Conservation (phyloP, 2,329 filamentous ascomycete genomes). For the Diaporthe sp. region DNA sequence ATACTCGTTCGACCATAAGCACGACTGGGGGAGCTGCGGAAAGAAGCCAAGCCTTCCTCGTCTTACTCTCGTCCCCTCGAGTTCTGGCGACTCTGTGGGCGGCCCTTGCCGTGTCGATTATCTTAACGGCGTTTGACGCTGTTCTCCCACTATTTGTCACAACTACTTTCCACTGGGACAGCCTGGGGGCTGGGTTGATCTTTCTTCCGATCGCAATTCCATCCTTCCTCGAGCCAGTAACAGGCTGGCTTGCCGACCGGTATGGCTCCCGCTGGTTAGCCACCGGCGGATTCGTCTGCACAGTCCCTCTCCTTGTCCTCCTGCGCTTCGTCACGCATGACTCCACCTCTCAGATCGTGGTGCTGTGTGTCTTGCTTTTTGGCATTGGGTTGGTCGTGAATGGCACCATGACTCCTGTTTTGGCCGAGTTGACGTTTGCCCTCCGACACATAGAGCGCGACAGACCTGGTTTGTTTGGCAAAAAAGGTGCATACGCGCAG, state of each 20-base stretch:
- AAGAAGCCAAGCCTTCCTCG: constrained; percentile 12
- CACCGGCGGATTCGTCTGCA: constrained; percentile 7
- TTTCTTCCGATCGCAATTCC: constrained; percentile 6
- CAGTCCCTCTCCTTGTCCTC: constrained; percentile 9
- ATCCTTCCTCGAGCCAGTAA: constrained; percentile 11
- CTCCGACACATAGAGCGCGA: constrained; percentile 19
- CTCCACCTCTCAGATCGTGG: constrained; percentile 1
- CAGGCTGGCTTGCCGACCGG: constrained; percentile 24
- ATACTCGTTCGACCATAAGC: neutral
- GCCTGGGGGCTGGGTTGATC: constrained; percentile 5
- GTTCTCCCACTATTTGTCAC: constrained; percentile 2
- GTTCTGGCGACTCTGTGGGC: constrained; percentile 28
- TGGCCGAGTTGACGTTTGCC: constrained; percentile 14
- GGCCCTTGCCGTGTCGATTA: constrained; percentile 18
- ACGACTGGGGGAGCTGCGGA: constrained; percentile 8
- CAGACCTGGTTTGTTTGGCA: constrained; percentile 9
- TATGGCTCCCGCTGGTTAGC: constrained; percentile 13
- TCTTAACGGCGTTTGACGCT: neutral
- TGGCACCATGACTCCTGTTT: constrained; percentile 12
- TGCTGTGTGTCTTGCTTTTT: constrained; percentile 2
- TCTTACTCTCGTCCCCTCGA: neutral
- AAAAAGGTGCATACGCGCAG: constrained; percentile 23
- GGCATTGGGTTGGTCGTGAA: constrained; percentile 3
- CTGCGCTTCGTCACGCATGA: constrained; percentile 17
- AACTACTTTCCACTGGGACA: constrained; percentile 4